Percentiles rank a stretch among this genome's conserved stretches.
Evolutionary conservation across 2,329 filamentous ascomycete genomes (phyloP).

Genomic region (Botrytis paeoniae): DNA sequence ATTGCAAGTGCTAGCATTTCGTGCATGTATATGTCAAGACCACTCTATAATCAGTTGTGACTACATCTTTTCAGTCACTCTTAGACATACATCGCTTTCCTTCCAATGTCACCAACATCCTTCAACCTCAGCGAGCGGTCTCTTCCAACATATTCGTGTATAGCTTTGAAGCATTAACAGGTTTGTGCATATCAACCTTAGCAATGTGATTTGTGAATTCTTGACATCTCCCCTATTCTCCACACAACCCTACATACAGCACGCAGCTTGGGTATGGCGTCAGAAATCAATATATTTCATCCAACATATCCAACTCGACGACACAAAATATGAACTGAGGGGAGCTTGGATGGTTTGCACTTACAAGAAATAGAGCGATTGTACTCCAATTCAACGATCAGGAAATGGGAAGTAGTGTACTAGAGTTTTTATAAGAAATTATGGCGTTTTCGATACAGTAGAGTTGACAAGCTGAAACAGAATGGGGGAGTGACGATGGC

Average conservation of each 20-base stretch:
- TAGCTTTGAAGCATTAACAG: not conserved
- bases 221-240: not conserved
- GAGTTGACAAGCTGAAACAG: not conserved
- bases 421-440: not conserved
- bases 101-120: not conserved
- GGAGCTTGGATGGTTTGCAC: not conserved
- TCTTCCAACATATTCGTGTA: not conserved
- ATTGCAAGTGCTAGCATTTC: not conserved
- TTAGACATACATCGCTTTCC: not conserved
- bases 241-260: not conserved
- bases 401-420: not conserved
- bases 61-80: not conserved
- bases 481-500: not conserved
- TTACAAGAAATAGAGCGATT: not conserved
- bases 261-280: not conserved
- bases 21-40: not conserved
- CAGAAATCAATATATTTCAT: not conserved
- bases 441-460: not conserved
- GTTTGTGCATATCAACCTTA: not conserved
- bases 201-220: not conserved
- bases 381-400: not conserved
- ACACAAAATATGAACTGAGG: not conserved
- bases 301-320: not conserved
- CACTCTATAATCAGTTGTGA: not conserved
- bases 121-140: not conserved